Conservation (phyloP, 805 yeast genomes). For the Saccharomycopsis sp. region DNA sequence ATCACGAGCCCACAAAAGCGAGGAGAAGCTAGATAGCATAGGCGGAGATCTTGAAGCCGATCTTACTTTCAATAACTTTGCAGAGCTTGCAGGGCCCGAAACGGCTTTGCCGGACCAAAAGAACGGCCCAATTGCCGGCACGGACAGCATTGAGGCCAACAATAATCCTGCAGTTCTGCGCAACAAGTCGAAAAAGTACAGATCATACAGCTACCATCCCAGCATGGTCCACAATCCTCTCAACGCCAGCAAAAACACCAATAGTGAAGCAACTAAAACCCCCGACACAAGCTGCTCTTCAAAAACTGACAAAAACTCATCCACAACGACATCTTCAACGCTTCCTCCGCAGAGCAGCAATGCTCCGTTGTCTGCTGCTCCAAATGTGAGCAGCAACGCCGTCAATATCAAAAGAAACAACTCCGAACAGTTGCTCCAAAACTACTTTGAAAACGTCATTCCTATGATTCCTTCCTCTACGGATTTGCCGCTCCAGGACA, state of each 20-base stretch:
- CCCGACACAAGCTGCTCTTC: conserved; percentile 11
- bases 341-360: neutral
- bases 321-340: neutral
- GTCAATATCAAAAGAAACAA: conserved; percentile 1
- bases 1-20: neutral
- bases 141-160: neutral
- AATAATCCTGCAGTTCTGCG: neutral
- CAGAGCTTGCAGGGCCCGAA: conserved; percentile 18
- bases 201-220: conserved; percentile 21
- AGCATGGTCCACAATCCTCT: conserved; percentile 1
- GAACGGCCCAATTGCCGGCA: neutral
- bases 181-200: conserved; percentile 14
- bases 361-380: neutral
- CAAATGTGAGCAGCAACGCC: neutral
- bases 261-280: neutral
- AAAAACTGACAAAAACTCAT: conserved; percentile 4
- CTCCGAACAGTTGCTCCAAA: conserved; percentile 17
- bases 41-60: conserved; percentile 18
- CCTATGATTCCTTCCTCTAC: conserved; percentile 14
- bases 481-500: conserved; percentile 1
- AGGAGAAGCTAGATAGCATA: neutral
- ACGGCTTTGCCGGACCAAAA: neutral
- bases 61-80: conserved; percentile 19
- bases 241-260: neutral
- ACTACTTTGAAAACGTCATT: conserved; percentile 20